phyloP scores from a whole-genome alignment of 768 basidiomycete genomes.

The Trichaptum fuscoviolaceum region DNA sequence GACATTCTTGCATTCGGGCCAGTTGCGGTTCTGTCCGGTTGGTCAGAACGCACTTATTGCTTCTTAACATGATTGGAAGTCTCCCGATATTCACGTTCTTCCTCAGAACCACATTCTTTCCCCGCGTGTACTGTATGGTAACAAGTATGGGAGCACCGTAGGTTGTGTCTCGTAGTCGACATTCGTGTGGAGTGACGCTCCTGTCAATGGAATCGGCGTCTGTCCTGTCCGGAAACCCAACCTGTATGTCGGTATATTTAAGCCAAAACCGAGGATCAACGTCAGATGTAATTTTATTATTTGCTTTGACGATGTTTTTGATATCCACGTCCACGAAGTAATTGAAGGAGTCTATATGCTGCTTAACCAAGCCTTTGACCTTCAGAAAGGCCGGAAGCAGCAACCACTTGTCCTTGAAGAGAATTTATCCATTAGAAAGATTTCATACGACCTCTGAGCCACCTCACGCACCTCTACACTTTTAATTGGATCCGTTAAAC shows the following conservation, averaged over 20 bases:
- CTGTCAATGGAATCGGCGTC: slow-evolving; percentile 76
- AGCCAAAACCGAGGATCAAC: slow-evolving; percentile 96
- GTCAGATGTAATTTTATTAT: slow-evolving; percentile 91
- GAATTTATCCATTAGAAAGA: slow-evolving; percentile 10
- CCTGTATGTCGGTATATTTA: slow-evolving; percentile 92
- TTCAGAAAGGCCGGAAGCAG: slow-evolving; percentile 93
- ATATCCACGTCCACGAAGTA: slow-evolving; percentile 98
- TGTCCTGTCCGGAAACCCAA: slow-evolving; percentile 87
- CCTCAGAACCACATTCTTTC: slow-evolving; percentile 80
- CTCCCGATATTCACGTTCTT: slow-evolving; percentile 84
- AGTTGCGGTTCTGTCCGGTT: slow-evolving; percentile 72
- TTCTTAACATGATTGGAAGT: slow-evolving; percentile 93
- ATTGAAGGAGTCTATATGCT: slow-evolving; percentile 98
- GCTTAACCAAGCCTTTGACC: slow-evolving; percentile 98
- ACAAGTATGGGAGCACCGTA: slow-evolving; percentile 93
- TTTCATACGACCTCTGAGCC: slow-evolving; percentile 3
- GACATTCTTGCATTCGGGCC: slow-evolving; percentile 95
- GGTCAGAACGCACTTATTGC: slow-evolving; percentile 89
- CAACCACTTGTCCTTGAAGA: slow-evolving; percentile 92
- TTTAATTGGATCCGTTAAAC: slow-evolving; percentile 87
- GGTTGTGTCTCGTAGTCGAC: slow-evolving; percentile 90
- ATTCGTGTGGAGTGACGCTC: slow-evolving; percentile 93
- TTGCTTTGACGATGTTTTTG: slow-evolving; percentile 92
- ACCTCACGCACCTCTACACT: slow-evolving; percentile 69
- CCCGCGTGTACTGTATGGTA: slow-evolving; percentile 91